phyloP scores from a whole-genome alignment of 2,329 filamentous ascomycete genomes.

The Venturia asperata region DNA sequence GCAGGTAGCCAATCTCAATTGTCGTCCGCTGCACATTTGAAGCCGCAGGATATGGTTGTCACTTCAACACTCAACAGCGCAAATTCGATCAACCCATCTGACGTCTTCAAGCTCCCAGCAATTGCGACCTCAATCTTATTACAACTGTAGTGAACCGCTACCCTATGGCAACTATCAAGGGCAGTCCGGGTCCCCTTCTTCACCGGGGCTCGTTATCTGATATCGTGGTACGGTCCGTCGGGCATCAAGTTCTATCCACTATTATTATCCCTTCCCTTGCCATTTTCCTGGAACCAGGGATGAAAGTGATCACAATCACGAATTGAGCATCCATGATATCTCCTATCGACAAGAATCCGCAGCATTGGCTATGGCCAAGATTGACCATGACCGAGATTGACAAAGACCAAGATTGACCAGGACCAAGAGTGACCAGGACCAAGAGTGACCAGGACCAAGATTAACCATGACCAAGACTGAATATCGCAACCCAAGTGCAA shows the following conservation, averaged over 20 bases:
- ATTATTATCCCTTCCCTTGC: background rate
- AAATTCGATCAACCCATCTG: too few species aligned
- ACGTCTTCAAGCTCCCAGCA: background rate
- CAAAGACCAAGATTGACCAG: too few species aligned
- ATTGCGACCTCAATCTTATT: background rate
- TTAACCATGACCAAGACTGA: too few species aligned
- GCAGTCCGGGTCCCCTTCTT: background rate
- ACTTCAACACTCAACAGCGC: background rate
- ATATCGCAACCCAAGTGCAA: too few species aligned
- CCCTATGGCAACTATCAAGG: background rate
- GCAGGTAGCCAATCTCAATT: background rate
- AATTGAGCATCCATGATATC: background rate
- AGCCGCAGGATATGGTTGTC: background rate
- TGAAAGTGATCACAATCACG: background rate
- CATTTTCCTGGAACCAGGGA: background rate
- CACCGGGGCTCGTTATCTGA: background rate
- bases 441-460: too few species aligned
- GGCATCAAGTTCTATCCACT: background rate
- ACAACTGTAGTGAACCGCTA: background rate
- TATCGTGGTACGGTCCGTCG: background rate
- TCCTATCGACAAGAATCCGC: background rate
- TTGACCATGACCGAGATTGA: too few species aligned
- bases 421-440: too few species aligned
- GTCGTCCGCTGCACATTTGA: background rate
- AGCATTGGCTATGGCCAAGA: too few species aligned